These are phyloP conservation scores for Ceratocystis alfenasii DNA, from an alignment of 2,329 filamentous ascomycete species.

Conservation along the genomic window DNA sequence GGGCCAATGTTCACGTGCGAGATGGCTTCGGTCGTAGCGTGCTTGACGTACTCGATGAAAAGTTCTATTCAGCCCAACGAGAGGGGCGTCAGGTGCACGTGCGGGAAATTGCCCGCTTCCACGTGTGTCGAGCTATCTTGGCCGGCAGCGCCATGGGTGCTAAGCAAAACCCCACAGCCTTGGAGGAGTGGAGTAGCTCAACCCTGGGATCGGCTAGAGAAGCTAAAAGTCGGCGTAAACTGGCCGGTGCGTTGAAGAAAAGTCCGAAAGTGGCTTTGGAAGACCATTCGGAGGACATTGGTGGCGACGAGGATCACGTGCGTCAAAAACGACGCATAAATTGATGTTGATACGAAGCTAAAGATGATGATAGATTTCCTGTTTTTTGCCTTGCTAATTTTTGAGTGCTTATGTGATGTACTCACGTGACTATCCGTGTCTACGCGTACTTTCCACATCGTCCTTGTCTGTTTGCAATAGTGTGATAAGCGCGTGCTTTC, in stretches of 20 bases:
- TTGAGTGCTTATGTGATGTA: constrained; percentile 5
- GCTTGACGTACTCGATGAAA: constrained; percentile 36
- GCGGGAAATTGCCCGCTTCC: constrained; percentile 28
- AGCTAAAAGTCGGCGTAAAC: background rate
- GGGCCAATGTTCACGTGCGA: constrained; percentile 38
- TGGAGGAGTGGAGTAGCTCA: constrained; percentile 33
- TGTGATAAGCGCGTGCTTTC: too few relatives aligned
- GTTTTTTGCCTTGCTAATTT: background rate
- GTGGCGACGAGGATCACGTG: background rate
- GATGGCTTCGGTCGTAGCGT: constrained; percentile 36
- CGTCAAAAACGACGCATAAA: background rate
- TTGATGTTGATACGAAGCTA: constrained; percentile 4
- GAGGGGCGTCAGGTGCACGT: constrained; percentile 31
- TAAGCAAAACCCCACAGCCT: constrained; percentile 32
- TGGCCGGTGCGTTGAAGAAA: background rate
- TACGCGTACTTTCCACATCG: too few relatives aligned
- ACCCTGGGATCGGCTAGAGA: background rate
- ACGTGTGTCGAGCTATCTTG: constrained; percentile 37
- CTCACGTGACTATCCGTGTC: background rate
- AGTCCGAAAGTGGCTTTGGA: background rate
- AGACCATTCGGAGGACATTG: background rate
- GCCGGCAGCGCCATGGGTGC: constrained; percentile 31
- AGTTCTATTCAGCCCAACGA: constrained; percentile 29
- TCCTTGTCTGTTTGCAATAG: background rate
- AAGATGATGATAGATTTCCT: background rate